phyloP scores from a whole-genome alignment of 106 monocot species.

The Vanilla planifolia region DNA sequence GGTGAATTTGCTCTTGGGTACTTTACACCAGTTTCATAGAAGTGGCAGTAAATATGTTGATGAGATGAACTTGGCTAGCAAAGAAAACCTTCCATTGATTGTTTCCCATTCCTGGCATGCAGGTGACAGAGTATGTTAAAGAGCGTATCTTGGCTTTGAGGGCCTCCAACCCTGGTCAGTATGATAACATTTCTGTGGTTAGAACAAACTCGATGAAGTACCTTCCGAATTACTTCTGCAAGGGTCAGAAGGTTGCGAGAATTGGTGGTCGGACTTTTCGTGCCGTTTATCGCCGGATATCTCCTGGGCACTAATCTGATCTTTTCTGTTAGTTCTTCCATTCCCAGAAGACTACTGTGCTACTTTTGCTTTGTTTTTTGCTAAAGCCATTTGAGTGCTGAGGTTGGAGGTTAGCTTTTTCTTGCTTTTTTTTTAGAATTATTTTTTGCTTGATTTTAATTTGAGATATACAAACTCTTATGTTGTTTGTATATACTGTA shows the following conservation, averaged over 20 bases:
- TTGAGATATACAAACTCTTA: too few relatives aligned
- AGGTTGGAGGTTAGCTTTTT: too few relatives aligned
- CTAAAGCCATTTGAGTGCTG: too few relatives aligned
- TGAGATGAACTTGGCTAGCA: background rate
- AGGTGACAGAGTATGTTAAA: slow-evolving; percentile 99
- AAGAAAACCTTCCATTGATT: background rate
- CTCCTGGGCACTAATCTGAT: background rate
- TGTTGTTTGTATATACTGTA: too few relatives aligned
- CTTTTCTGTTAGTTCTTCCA: background rate
- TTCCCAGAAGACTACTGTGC: too few relatives aligned
- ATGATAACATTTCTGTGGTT: slow-evolving; percentile 80
- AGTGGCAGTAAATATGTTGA: background rate
- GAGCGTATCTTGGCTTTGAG: slow-evolving; percentile 82
- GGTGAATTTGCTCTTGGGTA: slow-evolving; percentile 39
- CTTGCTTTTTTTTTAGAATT: too few relatives aligned
- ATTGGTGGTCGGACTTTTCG: slow-evolving; percentile 83
- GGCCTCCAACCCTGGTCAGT: slow-evolving; percentile 62
- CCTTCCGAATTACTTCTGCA: slow-evolving; percentile 86
- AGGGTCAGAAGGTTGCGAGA: slow-evolving; percentile 90
- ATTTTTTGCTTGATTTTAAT: too few relatives aligned
- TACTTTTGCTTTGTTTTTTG: too few relatives aligned
- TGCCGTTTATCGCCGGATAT: slow-evolving; percentile 61
- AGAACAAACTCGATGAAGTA: slow-evolving; percentile 98
- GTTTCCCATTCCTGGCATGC: background rate
- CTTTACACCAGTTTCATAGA: too few relatives aligned